Percentiles rank a stretch among this genome's conserved stretches.
Evolutionary conservation across 2,329 filamentous ascomycete species (phyloP).

Genomic region (Fusarium udum): DNA sequence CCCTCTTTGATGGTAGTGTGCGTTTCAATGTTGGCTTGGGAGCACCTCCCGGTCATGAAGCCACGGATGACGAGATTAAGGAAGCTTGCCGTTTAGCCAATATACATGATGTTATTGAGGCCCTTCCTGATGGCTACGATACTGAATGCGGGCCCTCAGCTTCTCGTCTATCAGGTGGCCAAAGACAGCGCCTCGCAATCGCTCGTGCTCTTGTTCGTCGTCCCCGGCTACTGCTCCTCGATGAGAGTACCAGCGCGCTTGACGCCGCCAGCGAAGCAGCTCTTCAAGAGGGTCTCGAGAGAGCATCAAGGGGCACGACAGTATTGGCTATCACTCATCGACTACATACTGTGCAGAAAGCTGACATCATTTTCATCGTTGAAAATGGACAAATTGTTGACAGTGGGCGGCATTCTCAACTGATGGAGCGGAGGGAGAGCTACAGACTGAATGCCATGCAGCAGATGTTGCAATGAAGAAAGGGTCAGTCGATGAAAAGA

Average conservation of each 20-base stretch:
- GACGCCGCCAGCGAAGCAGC: conserved; percentile 74
- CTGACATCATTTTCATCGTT: conserved; percentile 65
- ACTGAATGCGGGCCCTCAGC: conserved; percentile 76
- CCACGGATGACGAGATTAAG: conserved; percentile 68
- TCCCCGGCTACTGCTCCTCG: conserved; percentile 75
- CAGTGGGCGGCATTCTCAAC: conserved; percentile 61
- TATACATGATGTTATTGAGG: conserved; percentile 74
- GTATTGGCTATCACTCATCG: conserved; percentile 68
- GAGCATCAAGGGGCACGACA: conserved; percentile 61
- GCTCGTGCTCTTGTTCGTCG: conserved; percentile 77
- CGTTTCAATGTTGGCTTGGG: conserved; percentile 65
- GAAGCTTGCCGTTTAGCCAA: conserved; percentile 73
- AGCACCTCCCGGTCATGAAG: conserved; percentile 62
- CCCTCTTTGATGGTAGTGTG: conserved; percentile 66
- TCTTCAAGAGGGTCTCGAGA: conserved; percentile 70
- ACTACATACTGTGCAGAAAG: conserved; percentile 64
- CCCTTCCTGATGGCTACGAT: conserved; percentile 71
- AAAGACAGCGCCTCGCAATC: conserved; percentile 81
- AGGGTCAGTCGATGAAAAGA: neutral
- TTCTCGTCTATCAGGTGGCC: conserved; percentile 78
- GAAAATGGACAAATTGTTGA: conserved; percentile 63
- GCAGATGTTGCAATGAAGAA: conserved; percentile 53
- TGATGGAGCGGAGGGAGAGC: conserved; percentile 61
- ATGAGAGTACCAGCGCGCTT: conserved; percentile 82
- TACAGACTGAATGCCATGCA: conserved; percentile 62